Evolutionary conservation across 2,329 filamentous ascomycete species (phyloP), one percentile per base, ranked within the genome.

Genomic region (Trichophyton verrucosum): DNA sequence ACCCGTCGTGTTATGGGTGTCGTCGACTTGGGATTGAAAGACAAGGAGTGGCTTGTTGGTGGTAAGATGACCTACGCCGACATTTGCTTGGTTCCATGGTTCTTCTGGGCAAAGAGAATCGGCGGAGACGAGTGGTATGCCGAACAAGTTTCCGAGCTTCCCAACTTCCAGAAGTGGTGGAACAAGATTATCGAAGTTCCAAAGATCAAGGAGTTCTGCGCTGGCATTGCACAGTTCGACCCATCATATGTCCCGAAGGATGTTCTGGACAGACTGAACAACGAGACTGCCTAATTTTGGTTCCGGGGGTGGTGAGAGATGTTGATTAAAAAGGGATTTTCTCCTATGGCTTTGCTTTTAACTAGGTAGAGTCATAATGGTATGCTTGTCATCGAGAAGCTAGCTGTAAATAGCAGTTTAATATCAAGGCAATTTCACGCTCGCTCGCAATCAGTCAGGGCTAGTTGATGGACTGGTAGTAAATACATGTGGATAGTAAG

Each of bases 1-100:
- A 71, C 77, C n/a, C 69, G 71, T 13, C 73, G 79, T 5, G 73
- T 81, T 1, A 71, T 74, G 3, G 68, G 70, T 2, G 78, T 82
- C 1, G 62, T 82, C 15, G 76, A 82, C 30, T 40, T 59, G 1
- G 57, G 36, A 22, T n/a, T 59, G 11, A 60, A 60, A 15, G 46
- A 60, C 58, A 51, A 40, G 20, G 58, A 60, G 3, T 60, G 47
- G 44, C 58, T 60, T 9, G 58, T 60, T 60, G 58, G 58, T 38
- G 58, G 46, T 30, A 60, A 53, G 46, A 51, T 60, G 44, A 60
- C 27, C n/a, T 60, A 53, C 38, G 58, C 47, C 24, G 58, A 60
- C 22, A 13, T 55, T 36, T 44, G 20, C 30, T 30, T 61, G n/a
- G 49, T 40, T 8, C 59, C 59, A 11, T 57, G 53, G 59, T 61